Evolutionary conservation across 2,329 filamentous ascomycete genomes (phyloP), one percentile per base, ranked within the genome.

Genomic region (Aspergillus calidoustus): DNA sequence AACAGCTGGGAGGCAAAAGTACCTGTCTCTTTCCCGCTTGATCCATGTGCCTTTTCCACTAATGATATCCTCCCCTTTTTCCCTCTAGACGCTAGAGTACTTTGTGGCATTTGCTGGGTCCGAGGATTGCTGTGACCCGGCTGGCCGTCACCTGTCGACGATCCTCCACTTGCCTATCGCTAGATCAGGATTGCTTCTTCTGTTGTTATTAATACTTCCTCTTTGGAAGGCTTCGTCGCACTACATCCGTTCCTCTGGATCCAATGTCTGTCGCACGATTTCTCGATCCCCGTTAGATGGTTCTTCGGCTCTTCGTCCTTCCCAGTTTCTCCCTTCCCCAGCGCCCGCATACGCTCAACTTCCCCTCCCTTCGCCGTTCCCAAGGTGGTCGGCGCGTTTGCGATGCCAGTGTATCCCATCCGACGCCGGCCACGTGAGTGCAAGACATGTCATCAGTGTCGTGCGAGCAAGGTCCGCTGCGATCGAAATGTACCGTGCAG

Each of bases 361-460:
- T 19, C 50, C 44, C 28, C 57, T 34, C 38, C n/a, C 31, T 15
- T 17, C 22, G 22, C 43, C 30, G n/a, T 30, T 19, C n/a, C n/a
- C 25, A 41, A 31, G 38, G 46, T 31, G 43, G 52, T 31, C 15
- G 23, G 44, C 38, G 53, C 38, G 53, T 31, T 48, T 61, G 59
- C 60, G 54, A 72, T 76, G 74, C 71, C 72, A 61, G 70, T 72
- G 15, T 76, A 75, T 60, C 74, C 74, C 28, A 72, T 76, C 62
- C 74, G 74, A 28, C 74, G 74, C 65, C 66, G 74, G 56, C 74
- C 74, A 55, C 74, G 74, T 61, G 72, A 76, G 65, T 76, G 73
- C 65, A 82, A 83, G 65, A 83, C 82, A 4, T 84, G 82, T 65
- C 74, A 79, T 54, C 72, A 79, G 17, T 84, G 82, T 61, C 81